Percentiles rank a stretch among this genome's conserved stretches.
phyloP scores from a whole-genome alignment of 2,329 filamentous ascomycete species.

The Ophiostoma quercus region DNA sequence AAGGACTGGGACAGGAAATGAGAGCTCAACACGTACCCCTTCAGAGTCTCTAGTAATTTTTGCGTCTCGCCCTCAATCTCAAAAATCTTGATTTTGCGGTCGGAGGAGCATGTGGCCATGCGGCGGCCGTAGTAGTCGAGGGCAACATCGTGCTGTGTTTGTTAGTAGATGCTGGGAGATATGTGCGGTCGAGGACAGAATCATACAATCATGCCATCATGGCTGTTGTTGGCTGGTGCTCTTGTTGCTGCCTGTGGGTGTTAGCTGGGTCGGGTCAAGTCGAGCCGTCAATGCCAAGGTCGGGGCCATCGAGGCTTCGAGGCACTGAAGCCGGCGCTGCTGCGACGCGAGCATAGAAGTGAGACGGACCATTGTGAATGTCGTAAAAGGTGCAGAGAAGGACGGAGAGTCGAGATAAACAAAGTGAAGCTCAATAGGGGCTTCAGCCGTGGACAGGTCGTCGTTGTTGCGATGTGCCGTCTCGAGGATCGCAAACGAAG shows the following conservation, averaged over 20 bases:
- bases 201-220: slow-evolving; percentile 99
- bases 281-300: background rate
- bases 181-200: background rate
- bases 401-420: background rate
- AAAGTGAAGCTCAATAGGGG: background rate
- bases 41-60: slow-evolving; percentile 83
- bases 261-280: background rate
- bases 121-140: slow-evolving; percentile 97
- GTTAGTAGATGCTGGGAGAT: background rate
- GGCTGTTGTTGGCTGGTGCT: slow-evolving; percentile 75
- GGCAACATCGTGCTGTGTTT: slow-evolving; percentile 80
- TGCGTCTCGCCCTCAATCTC: slow-evolving; percentile 93
- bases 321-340: background rate
- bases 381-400: background rate
- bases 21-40: slow-evolving; percentile 59
- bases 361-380: slow-evolving; percentile 12
- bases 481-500: slow-evolving; percentile 14
- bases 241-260: slow-evolving; percentile 36
- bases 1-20: background rate
- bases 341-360: background rate
- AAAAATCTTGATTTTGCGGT: slow-evolving; percentile 99
- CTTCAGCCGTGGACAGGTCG: background rate
- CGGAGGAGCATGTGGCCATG: slow-evolving; percentile 93
- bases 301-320: background rate
- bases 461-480: background rate